Conservation (phyloP, 2,329 filamentous ascomycete genomes). For the Cladosporium sp. region DNA sequence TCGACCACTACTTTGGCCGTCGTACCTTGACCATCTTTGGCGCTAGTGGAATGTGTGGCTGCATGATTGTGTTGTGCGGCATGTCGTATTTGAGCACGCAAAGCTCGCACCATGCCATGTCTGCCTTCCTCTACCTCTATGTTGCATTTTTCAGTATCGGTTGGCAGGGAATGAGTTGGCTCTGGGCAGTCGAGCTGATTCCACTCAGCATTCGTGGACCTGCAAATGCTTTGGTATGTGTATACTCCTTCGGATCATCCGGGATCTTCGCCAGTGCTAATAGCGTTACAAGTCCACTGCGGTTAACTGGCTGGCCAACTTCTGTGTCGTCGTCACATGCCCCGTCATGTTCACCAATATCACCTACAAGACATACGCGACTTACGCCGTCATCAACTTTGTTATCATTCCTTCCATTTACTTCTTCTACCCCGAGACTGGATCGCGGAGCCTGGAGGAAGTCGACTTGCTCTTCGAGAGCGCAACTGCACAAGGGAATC, state of each 20-base stretch:
- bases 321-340: slow-evolving; percentile 14
- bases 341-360: slow-evolving; percentile 15
- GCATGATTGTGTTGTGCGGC: slow-evolving; percentile 21
- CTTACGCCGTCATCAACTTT: slow-evolving; percentile 33
- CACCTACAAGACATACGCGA: slow-evolving; percentile 12
- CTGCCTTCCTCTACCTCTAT: slow-evolving; percentile 30
- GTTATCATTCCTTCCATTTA: slow-evolving; percentile 20
- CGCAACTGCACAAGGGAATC: neutral
- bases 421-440: slow-evolving; percentile 17
- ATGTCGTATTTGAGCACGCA: slow-evolving; percentile 14
- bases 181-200: slow-evolving; percentile 27
- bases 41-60: slow-evolving; percentile 34
- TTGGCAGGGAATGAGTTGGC: slow-evolving; percentile 22
- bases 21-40: slow-evolving; percentile 67
- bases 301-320: slow-evolving; percentile 13
- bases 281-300: neutral
- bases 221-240: neutral
- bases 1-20: slow-evolving; percentile 43
- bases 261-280: neutral
- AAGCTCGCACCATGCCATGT: slow-evolving; percentile 15
- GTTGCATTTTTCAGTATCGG: slow-evolving; percentile 26
- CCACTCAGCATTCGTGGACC: slow-evolving; percentile 32
- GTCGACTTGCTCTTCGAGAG: slow-evolving; percentile 15
- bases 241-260: neutral
- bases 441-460: slow-evolving; percentile 14